phyloP scores from a whole-genome alignment of 257 asterid species.

The Primulina huaijiensis region DNA sequence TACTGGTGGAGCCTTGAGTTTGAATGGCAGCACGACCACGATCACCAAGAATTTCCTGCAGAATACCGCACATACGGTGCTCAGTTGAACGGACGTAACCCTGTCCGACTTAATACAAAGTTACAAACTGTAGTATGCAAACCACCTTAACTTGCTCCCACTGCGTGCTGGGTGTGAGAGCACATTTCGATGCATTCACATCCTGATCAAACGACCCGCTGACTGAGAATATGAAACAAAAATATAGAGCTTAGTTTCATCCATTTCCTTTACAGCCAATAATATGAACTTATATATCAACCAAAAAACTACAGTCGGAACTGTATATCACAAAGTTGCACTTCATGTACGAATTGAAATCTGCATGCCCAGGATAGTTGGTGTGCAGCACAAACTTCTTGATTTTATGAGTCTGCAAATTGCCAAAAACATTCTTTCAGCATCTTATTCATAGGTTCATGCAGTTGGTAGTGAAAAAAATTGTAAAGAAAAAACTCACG shows the following conservation, averaged over 20 bases:
- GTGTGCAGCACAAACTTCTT: constrained; percentile 83
- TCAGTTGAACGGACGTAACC: not conserved
- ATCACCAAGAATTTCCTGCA: constrained; percentile 79
- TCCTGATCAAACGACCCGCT: constrained; percentile 49
- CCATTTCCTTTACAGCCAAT: constrained; percentile 9
- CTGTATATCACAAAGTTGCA: constrained; percentile 64
- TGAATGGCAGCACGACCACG: constrained; percentile 80
- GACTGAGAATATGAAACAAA: constrained; percentile 30
- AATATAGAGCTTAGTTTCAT: not conserved
- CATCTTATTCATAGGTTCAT: constrained; percentile 5
- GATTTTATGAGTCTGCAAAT: constrained; percentile 64
- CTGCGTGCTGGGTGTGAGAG: constrained; percentile 64
- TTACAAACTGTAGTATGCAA: not conserved
- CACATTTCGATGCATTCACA: constrained; percentile 34
- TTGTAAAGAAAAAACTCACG: constrained; percentile 32
- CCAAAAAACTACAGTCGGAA: constrained; percentile 45
- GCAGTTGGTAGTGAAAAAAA: not conserved
- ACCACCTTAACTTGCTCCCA: constrained; percentile 89
- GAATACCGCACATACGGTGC: constrained; percentile 5
- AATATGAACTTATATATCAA: not conserved
- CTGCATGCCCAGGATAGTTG: constrained; percentile 90
- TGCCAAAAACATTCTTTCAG: constrained; percentile 22
- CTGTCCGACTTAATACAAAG: not conserved
- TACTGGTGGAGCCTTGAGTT: constrained; percentile 75
- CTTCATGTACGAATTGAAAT: constrained; percentile 82